These are phyloP conservation scores for Tillandsia leiboldiana DNA, from an alignment of 176 grass and related monocot genomes.

Conservation along the genomic window DNA sequence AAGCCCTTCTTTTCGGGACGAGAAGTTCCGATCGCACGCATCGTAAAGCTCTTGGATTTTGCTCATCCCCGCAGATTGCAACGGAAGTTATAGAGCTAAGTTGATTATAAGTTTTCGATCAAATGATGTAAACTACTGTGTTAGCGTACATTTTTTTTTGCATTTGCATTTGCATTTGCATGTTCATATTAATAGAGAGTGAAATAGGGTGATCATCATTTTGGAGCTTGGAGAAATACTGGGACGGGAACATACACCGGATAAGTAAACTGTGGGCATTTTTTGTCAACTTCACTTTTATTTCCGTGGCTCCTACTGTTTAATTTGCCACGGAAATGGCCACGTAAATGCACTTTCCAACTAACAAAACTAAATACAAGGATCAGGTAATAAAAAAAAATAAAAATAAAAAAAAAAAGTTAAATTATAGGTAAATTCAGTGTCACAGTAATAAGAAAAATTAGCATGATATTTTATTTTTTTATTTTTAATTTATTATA, in stretches of 20 bases:
- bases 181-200: not conserved
- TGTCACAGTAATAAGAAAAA: too few relatives aligned
- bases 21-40: slow-evolving; percentile 55
- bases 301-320: not conserved
- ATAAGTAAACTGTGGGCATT: not conserved
- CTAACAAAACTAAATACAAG: too few relatives aligned
- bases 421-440: too few relatives aligned
- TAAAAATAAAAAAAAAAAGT: not conserved
- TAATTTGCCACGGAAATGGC: not conserved
- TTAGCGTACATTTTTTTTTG: not conserved
- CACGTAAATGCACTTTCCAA: not conserved
- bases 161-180: not conserved
- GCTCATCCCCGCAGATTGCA: slow-evolving; percentile 29
- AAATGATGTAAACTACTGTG: not conserved
- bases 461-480: too few relatives aligned
- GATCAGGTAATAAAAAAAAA: not conserved
- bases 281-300: not conserved
- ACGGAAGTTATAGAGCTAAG: slow-evolving; percentile 3
- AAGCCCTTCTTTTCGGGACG: slow-evolving; percentile 16
- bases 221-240: not conserved
- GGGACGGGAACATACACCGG: not conserved
- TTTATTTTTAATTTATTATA: too few relatives aligned
- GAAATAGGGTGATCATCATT: not conserved
- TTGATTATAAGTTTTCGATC: not conserved
- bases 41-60: slow-evolving; percentile 74